Base-by-base conservation (phyloP, 163 green algal genomes). In the Scenedesmus sp. region DNA sequence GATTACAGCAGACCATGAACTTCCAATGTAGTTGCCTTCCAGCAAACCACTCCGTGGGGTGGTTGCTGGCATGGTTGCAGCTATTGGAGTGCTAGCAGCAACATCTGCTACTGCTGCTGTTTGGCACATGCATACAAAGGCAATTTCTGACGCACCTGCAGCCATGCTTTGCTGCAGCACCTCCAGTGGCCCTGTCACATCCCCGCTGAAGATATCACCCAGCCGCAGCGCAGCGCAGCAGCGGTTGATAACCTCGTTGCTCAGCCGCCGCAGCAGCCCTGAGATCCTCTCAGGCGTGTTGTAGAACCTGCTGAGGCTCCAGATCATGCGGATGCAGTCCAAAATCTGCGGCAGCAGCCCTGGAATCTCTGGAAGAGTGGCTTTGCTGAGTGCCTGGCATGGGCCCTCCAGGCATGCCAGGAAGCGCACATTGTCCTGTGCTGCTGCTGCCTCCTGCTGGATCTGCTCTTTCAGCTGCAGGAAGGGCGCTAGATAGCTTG, bases 401-500 rank as follows among this genome's bases (percentile, higher is more conserved):
- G 97, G 96, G 90, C 95, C 94, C 94, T 99, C 95, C 56, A 99
- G 93, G 55, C 87, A 95, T 23, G 94, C 81, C 86, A 99, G 93
- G 92, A 98, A 98, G 46, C 95, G 96, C 34, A 98, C 92, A 89
- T 99, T 99, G 94, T 98, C 97, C 88, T 97, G 95, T 7, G 97
- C 97, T 57, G 96, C 95, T 64, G 96, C 95, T n/a, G 97, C 97
- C 87, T 98, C 97, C 15, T 74, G 87, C 84, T 97, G 93, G 62
- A 99, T 98, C 6, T 95, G 92, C 89, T 97, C 96, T 5, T 94
- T 92, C 82, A 99, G 95, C 55, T 94, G 94, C 26, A 97, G 93
- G 92, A 99, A 99, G 18, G 97, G 94, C 9, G 94, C 86, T 77
- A 99, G 93, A 93, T 99, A 98, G 18, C 94, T 96, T 20, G 91